A percentile compares a stretch with the other conserved stretches of the same genome.
These are phyloP conservation scores for Astragalus glycyphyllos DNA, from an alignment of 306 rosid species.

Conservation along the genomic window DNA sequence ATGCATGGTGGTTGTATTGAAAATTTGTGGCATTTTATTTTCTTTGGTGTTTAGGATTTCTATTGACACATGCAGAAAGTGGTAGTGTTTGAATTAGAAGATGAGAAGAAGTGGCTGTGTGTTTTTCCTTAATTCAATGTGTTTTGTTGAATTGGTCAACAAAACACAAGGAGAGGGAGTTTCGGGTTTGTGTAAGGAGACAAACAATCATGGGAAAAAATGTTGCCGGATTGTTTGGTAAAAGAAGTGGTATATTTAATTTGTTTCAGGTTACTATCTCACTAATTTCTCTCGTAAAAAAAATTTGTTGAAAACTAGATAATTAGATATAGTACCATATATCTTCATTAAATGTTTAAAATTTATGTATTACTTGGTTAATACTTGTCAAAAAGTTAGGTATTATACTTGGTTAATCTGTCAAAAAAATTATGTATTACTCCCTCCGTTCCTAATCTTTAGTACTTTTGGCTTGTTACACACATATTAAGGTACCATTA, in stretches of 20 bases:
- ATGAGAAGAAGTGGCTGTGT: neutral
- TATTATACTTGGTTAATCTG: too few species aligned
- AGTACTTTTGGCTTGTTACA: too few species aligned
- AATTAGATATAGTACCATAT: too few species aligned
- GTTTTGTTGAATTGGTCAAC: neutral
- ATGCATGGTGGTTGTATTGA: neutral
- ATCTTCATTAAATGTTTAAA: too few species aligned
- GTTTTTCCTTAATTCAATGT: neutral
- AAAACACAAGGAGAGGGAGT: conserved; percentile 10
- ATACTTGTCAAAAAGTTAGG: too few species aligned
- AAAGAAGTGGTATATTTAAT: conserved; percentile 29
- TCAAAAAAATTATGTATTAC: too few species aligned
- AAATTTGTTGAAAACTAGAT: too few species aligned
- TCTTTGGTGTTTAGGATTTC: neutral
- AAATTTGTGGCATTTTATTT: neutral
- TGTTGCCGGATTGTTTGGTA: conserved; percentile 34
- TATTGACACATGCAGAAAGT: neutral
- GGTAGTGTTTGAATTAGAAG: neutral
- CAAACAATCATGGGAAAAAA: conserved; percentile 9
- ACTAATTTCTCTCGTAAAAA: conserved; percentile 24
- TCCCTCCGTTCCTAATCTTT: too few species aligned
- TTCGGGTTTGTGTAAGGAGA: conserved; percentile 34
- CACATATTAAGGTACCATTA: too few species aligned
- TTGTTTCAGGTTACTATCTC: neutral
- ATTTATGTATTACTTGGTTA: too few species aligned